Evolutionary conservation across 768 basidiomycete species (phyloP).

Genomic region (Mycena vulgaris): DNA sequence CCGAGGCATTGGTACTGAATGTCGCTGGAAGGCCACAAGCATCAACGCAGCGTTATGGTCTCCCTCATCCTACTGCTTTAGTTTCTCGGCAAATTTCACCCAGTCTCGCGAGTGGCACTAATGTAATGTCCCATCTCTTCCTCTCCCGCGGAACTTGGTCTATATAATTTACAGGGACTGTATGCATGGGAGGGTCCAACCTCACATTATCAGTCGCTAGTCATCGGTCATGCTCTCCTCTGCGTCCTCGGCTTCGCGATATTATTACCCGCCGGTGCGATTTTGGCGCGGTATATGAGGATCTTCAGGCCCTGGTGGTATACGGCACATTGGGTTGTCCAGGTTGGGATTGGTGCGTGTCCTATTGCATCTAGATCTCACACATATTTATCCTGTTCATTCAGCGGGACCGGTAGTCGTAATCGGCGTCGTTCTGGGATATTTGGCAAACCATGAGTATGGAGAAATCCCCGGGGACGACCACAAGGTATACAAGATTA

Average conservation of each 20-base stretch:
- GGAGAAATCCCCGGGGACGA: neutral
- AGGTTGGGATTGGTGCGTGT: neutral
- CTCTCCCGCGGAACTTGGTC: too few species aligned
- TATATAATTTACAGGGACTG: too few species aligned
- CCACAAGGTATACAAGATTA: neutral
- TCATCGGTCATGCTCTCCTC: neutral
- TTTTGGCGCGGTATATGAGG: neutral
- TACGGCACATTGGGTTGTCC: neutral
- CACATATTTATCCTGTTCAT: neutral
- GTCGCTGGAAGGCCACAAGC: too few species aligned
- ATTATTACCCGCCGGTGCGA: neutral
- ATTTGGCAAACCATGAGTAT: neutral
- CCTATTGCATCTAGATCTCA: neutral
- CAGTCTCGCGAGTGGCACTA: too few species aligned
- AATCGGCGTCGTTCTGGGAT: neutral
- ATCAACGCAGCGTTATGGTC: too few species aligned
- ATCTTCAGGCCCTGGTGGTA: neutral
- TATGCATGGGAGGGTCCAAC: too few species aligned
- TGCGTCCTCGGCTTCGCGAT: neutral
- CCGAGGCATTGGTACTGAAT: too few species aligned
- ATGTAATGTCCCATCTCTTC: too few species aligned
- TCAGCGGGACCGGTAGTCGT: neutral
- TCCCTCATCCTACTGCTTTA: too few species aligned
- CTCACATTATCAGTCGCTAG: neutral
- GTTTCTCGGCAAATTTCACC: too few species aligned